Evolutionary conservation across 495 filamentous ascomycete species (phyloP).

Genomic region (Podospora conica): DNA sequence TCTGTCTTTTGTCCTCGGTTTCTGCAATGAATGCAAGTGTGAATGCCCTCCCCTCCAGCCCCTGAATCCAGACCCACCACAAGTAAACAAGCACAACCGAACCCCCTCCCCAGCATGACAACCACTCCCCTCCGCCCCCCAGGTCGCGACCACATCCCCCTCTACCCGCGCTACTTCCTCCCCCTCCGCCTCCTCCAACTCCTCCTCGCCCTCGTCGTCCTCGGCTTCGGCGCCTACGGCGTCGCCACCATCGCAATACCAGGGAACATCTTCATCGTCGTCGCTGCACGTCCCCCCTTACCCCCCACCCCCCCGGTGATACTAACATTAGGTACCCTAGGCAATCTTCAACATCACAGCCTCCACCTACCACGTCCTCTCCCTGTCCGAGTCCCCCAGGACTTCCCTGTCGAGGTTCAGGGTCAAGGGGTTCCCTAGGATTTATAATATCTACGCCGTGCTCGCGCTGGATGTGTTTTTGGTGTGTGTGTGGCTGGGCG

Average conservation of each 20-base stretch:
- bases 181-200: constrained; percentile 57
- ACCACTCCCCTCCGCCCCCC: constrained; percentile 13
- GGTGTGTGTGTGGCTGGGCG: constrained; percentile 42
- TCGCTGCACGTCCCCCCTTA: constrained; percentile 32
- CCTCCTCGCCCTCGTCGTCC: constrained; percentile 55
- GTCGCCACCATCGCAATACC: constrained; percentile 17
- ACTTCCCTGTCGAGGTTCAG: background rate
- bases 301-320: background rate
- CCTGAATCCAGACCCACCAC: background rate
- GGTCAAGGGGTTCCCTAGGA: too few relatives aligned
- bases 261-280: constrained; percentile 32
- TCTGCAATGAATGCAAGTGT: background rate
- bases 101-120: background rate
- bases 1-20: too few relatives aligned
- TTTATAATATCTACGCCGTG: constrained; percentile 45
- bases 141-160: constrained; percentile 40
- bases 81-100: background rate
- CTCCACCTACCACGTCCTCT: constrained; percentile 39
- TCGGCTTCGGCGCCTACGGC: constrained; percentile 65
- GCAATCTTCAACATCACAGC: constrained; percentile 34
- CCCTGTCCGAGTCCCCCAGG: constrained; percentile 20
- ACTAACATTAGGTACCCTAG: constrained; percentile 22
- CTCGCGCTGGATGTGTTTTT: constrained; percentile 41
- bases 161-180: constrained; percentile 44
- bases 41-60: background rate